These are phyloP conservation scores for Fusarium abutilonis DNA, from an alignment of 2,329 filamentous ascomycete species.

Conservation along the genomic window DNA sequence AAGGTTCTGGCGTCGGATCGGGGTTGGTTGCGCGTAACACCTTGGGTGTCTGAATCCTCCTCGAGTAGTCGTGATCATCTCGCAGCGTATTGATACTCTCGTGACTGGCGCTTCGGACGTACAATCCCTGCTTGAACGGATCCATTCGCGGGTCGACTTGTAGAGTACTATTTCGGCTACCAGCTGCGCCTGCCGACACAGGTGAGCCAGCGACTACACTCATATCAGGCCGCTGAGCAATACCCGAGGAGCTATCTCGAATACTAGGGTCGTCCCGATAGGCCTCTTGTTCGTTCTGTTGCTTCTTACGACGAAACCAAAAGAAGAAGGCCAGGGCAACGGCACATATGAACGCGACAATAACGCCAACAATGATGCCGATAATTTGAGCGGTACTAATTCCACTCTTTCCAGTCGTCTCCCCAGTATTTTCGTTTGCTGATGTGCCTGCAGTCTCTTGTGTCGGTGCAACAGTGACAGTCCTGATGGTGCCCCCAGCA, in stretches of 20 bases:
- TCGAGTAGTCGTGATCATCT: constrained; percentile 73
- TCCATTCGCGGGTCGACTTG: constrained; percentile 72
- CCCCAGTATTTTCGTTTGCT: constrained; percentile 34
- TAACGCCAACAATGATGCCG: constrained; percentile 63
- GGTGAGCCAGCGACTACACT: constrained; percentile 47
- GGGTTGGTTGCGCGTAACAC: constrained; percentile 72
- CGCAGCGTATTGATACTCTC: constrained; percentile 71
- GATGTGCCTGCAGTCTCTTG: constrained; percentile 31
- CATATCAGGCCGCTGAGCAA: constrained; percentile 58
- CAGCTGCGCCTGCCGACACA: constrained; percentile 48
- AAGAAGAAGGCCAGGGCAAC: constrained; percentile 54
- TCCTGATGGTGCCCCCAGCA: constrained; percentile 62
- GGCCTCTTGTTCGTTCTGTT: constrained; percentile 54
- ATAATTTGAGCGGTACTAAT: constrained; percentile 61
- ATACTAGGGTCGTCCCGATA: constrained; percentile 58
- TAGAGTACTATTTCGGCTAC: constrained; percentile 63
- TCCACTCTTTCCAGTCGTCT: constrained; percentile 36
- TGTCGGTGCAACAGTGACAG: constrained; percentile 64
- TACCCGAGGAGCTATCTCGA: constrained; percentile 62
- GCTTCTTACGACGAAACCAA: constrained; percentile 58
- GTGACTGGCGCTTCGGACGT: constrained; percentile 66
- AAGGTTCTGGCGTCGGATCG: constrained; percentile 55
- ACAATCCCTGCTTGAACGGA: constrained; percentile 67
- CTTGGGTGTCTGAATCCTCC: constrained; percentile 64
- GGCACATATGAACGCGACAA: constrained; percentile 55